Percentiles rank a stretch among this genome's conserved stretches.
These are phyloP conservation scores for Ormosia emarginata DNA, from an alignment of 306 rosid species.

Conservation along the genomic window DNA sequence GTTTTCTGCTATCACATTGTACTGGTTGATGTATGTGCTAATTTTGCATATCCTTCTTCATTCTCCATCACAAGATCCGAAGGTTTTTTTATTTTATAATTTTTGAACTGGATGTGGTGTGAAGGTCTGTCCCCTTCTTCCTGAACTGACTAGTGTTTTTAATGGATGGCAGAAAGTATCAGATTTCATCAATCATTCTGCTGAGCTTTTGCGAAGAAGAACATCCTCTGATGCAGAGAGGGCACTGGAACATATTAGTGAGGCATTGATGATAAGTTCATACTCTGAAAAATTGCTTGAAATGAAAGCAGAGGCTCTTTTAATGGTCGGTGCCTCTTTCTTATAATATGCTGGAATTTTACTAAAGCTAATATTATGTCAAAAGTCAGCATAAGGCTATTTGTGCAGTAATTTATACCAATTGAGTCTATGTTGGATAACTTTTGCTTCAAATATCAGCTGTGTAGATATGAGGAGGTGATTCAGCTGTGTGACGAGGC, in stretches of 20 bases:
- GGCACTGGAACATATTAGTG: constrained; percentile 65
- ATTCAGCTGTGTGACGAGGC: constrained; percentile 75
- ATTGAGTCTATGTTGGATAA: constrained; percentile 23
- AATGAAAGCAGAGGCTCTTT: constrained; percentile 89
- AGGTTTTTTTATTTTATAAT: background rate
- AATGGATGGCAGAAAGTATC: constrained; percentile 68
- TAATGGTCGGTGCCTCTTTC: constrained; percentile 54
- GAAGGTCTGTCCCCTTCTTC: background rate
- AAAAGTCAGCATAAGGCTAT: constrained; percentile 5
- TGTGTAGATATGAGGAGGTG: constrained; percentile 78
- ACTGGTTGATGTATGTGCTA: constrained; percentile 5
- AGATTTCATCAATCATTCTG: constrained; percentile 50
- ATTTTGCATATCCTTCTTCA: constrained; percentile 19
- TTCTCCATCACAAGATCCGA: constrained; percentile 2
- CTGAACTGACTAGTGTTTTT: constrained; percentile 31
- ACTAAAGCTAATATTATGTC: constrained; percentile 8
- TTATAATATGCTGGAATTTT: constrained; percentile 23
- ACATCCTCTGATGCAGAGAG: constrained; percentile 50
- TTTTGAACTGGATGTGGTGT: constrained; percentile 14
- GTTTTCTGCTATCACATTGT: constrained; percentile 8
- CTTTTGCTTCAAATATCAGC: constrained; percentile 52
- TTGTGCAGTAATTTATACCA: constrained; percentile 11
- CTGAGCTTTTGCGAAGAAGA: constrained; percentile 59
- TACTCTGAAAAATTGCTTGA: constrained; percentile 78
- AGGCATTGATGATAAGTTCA: constrained; percentile 65